phyloP scores from a whole-genome alignment of 1,284 basidiomycete species.

The Marasmius fiardii region DNA sequence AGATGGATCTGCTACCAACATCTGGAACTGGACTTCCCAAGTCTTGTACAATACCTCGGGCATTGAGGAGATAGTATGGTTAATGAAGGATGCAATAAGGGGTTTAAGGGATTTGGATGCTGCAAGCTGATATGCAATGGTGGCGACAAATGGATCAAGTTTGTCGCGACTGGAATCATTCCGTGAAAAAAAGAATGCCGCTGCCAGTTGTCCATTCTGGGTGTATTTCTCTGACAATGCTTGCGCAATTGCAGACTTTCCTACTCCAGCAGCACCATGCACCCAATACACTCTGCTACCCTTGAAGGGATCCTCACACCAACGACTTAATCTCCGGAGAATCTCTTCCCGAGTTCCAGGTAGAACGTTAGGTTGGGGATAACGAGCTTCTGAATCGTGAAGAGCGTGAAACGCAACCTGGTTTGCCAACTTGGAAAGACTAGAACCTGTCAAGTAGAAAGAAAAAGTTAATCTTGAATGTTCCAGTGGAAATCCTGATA shows the following conservation, averaged over 20 bases:
- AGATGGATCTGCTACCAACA: not conserved
- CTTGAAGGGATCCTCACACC: not conserved
- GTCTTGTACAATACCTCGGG: not conserved
- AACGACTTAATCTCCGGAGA: not conserved
- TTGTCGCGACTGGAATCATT: not conserved
- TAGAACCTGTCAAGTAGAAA: too few relatives aligned
- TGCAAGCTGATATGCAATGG: not conserved
- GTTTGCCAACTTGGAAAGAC: not conserved
- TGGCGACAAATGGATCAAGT: not conserved
- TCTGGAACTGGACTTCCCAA: not conserved
- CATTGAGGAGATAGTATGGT: not conserved
- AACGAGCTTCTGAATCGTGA: not conserved
- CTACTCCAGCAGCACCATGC: not conserved
- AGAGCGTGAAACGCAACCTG: not conserved
- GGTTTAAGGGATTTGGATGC: not conserved
- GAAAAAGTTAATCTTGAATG: not conserved
- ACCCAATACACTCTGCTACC: not conserved
- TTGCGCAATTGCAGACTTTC: not conserved
- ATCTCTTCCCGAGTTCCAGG: not conserved
- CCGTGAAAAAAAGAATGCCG: not conserved
- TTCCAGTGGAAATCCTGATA: not conserved
- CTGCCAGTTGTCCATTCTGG: not conserved
- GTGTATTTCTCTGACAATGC: not conserved
- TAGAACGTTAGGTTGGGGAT: not conserved
- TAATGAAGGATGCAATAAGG: not conserved